Evolutionary conservation across 257 asterid species (phyloP).

Genomic region (Petrea volubilis): DNA sequence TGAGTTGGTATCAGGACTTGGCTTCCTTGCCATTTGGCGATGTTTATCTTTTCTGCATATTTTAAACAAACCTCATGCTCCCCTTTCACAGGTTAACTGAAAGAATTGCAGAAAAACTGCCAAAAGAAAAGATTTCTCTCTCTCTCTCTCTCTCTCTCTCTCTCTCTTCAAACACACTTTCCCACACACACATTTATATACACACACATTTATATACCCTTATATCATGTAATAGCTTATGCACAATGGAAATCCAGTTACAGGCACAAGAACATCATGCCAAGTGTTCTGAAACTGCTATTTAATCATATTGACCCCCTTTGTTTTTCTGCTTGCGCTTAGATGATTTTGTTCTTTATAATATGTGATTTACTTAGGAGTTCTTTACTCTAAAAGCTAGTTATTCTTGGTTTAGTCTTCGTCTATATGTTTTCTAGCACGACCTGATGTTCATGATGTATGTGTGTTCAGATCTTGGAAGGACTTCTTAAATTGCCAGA

Average conservation of each 20-base stretch:
- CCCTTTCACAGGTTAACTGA: not conserved
- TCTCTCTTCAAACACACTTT: too few relatives aligned
- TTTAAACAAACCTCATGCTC: not conserved
- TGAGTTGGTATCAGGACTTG: not conserved
- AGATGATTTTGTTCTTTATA: not conserved
- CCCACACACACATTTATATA: not conserved
- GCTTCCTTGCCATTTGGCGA: not conserved
- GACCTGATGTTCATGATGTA: slow-evolving; percentile 6
- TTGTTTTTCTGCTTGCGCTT: not conserved
- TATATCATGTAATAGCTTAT: not conserved
- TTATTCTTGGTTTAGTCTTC: not conserved
- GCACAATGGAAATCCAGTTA: not conserved
- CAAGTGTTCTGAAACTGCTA: not conserved
- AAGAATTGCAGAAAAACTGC: not conserved
- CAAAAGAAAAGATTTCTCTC: not conserved
- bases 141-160: not conserved
- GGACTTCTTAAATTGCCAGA: slow-evolving; percentile 84
- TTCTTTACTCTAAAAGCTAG: not conserved
- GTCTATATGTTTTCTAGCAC: not conserved
- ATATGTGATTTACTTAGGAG: not conserved
- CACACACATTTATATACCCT: too few relatives aligned
- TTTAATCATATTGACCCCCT: not conserved
- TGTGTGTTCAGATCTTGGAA: slow-evolving; percentile 60
- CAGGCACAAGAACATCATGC: not conserved
- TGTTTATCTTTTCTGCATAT: not conserved